Evolutionary conservation across 2,329 filamentous ascomycete genomes (phyloP).

Genomic region (Neoarthrinium moseri): DNA sequence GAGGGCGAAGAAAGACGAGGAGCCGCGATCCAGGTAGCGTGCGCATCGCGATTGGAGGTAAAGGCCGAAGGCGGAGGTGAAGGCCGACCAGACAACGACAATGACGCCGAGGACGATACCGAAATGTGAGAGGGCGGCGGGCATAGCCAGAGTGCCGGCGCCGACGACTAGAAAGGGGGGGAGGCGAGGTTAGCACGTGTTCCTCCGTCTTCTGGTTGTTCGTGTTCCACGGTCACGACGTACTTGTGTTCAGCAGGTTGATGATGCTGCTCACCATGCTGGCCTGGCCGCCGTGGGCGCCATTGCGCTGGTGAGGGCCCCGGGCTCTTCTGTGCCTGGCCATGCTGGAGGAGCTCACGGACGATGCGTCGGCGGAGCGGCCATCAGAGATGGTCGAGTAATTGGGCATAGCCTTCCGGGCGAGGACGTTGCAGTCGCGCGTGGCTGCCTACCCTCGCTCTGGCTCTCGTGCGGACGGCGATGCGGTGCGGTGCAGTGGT

Average conservation of each 20-base stretch:
- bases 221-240: slow-evolving; percentile 20
- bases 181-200: slow-evolving; percentile 17
- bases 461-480: too few relatives aligned
- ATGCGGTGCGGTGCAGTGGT: too few relatives aligned
- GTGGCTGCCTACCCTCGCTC: too few relatives aligned
- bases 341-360: slow-evolving; percentile 42
- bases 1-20: slow-evolving; percentile 91
- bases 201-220: not conserved
- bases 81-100: slow-evolving; percentile 87
- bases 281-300: slow-evolving; percentile 69
- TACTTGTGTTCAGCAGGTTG: slow-evolving; percentile 96
- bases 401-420: slow-evolving; percentile 46
- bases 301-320: slow-evolving; percentile 65
- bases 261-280: slow-evolving; percentile 89
- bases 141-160: slow-evolving; percentile 91
- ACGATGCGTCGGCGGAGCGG: slow-evolving; percentile 35
- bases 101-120: slow-evolving; percentile 82
- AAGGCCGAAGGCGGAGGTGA: slow-evolving; percentile 86
- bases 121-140: slow-evolving; percentile 93
- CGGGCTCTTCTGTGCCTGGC: slow-evolving; percentile 54
- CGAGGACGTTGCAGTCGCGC: too few relatives aligned
- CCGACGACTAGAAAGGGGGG: slow-evolving; percentile 68
- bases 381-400: slow-evolving; percentile 54
- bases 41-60: slow-evolving; percentile 94
- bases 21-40: slow-evolving; percentile 85